Percentiles rank a stretch among this genome's conserved stretches.
phyloP scores from a whole-genome alignment of 805 yeast species.

The Vanderwaltozyma tropicalis region DNA sequence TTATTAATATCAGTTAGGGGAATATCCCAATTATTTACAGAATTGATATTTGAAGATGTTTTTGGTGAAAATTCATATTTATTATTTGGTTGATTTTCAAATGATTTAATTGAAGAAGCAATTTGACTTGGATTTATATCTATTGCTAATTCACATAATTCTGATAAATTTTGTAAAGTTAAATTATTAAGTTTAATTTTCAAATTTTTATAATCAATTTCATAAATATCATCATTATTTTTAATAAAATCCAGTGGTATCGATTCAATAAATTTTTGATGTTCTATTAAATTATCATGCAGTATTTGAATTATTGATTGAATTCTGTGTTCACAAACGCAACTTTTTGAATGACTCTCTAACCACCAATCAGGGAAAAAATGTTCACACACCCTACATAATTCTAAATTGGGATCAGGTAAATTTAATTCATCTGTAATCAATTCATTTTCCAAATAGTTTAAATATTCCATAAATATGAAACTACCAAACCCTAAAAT shows the following conservation, averaged over 20 bases:
- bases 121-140: conserved; percentile 64
- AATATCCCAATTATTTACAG: neutral
- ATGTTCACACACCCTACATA: conserved; percentile 89
- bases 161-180: conserved; percentile 18
- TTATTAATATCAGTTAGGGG: conserved; percentile 26
- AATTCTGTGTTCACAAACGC: conserved; percentile 74
- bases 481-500: conserved; percentile 84
- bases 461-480: conserved; percentile 64
- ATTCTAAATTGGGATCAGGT: conserved; percentile 71
- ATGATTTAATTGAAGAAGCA: neutral
- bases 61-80: conserved; percentile 42
- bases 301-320: conserved; percentile 64
- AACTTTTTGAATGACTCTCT: conserved; percentile 80
- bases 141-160: conserved; percentile 66
- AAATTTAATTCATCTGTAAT: conserved; percentile 51
- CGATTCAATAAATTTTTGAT: conserved; percentile 16
- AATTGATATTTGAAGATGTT: conserved; percentile 49
- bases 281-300: conserved; percentile 73
- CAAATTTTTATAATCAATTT: conserved; percentile 46
- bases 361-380: conserved; percentile 94
- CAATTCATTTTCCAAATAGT: conserved; percentile 52
- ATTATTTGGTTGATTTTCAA: neutral
- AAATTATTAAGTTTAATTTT: neutral
- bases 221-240: conserved; percentile 3
- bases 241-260: neutral